These are phyloP conservation scores for Acrodontium crateriforme DNA, from an alignment of 2,329 filamentous ascomycete species.

Conservation along the genomic window DNA sequence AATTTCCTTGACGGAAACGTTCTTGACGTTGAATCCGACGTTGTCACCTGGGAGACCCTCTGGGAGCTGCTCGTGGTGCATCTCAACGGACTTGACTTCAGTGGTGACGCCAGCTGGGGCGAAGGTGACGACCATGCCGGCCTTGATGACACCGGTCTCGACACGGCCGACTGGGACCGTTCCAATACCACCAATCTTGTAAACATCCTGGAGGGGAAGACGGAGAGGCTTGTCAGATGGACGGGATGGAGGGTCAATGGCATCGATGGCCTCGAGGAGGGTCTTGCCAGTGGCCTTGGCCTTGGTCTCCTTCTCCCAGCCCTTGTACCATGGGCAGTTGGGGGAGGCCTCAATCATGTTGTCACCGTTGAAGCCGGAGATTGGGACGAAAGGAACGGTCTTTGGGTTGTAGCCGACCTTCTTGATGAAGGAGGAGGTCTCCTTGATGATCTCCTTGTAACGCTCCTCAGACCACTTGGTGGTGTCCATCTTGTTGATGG, in stretches of 20 bases:
- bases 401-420: constrained; percentile 99
- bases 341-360: constrained; percentile 87
- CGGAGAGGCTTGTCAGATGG: constrained; percentile 98
- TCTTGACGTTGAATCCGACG: constrained; percentile 99
- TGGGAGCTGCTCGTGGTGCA: constrained; percentile 98
- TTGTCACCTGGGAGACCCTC: constrained; percentile 99
- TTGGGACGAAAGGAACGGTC: constrained; percentile 94
- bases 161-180: constrained; percentile 99
- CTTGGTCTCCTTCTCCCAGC: constrained; percentile 98
- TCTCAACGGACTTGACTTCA: constrained; percentile 99
- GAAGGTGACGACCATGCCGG: constrained; percentile 90
- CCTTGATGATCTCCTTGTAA: constrained; percentile 99
- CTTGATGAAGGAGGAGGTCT: constrained; percentile 99
- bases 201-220: constrained; percentile 99
- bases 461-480: constrained; percentile 94
- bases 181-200: constrained; percentile 99
- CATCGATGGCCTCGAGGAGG: constrained; percentile 96
- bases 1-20: constrained; percentile 99
- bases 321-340: constrained; percentile 99
- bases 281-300: constrained; percentile 85
- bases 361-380: constrained; percentile 99
- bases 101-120: constrained; percentile 98
- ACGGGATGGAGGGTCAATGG: constrained; percentile 83
- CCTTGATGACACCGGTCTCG: constrained; percentile 91
- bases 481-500: constrained; percentile 99